Conservation (phyloP, 2,329 filamentous ascomycete species). For the Colletotrichum chlorophyti region DNA sequence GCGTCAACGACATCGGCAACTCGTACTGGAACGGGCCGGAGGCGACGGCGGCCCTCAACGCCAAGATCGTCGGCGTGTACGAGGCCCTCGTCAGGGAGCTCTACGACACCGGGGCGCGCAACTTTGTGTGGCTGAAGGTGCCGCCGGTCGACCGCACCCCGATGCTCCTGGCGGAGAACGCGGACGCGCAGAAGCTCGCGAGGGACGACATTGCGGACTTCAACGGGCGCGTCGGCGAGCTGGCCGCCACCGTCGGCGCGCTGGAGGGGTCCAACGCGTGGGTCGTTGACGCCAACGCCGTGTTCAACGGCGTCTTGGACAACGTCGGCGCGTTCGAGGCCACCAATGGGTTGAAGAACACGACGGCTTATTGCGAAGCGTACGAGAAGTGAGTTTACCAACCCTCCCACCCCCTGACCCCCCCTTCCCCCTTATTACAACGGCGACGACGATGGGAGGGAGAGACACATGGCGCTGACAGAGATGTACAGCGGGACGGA, state of each 20-base stretch:
- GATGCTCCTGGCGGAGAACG: constrained; percentile 48
- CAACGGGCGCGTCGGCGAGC: constrained; percentile 51
- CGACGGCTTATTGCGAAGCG: constrained; percentile 58
- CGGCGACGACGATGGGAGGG: neutral
- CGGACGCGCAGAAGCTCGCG: constrained; percentile 39
- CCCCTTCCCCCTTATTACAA: neutral
- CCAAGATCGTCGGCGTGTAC: constrained; percentile 50
- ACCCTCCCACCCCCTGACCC: too few species aligned
- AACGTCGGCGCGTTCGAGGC: constrained; percentile 55
- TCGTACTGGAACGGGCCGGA: constrained; percentile 44
- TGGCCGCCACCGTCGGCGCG: constrained; percentile 49
- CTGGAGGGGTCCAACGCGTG: constrained; percentile 54
- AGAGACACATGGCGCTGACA: neutral
- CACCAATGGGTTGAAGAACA: constrained; percentile 61
- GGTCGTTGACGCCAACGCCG: constrained; percentile 56
- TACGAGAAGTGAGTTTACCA: constrained; percentile 63
- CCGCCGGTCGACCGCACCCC: constrained; percentile 64
- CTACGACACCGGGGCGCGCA: constrained; percentile 59
- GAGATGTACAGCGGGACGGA: constrained; percentile 51
- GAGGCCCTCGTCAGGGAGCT: constrained; percentile 50
- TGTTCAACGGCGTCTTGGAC: constrained; percentile 61
- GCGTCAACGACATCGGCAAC: constrained; percentile 63
- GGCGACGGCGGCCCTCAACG: constrained; percentile 41
- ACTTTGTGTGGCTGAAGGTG: constrained; percentile 66
- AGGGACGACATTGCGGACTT: constrained; percentile 56